Conservation (phyloP, 2,329 filamentous ascomycete genomes). For the Helminthosporium solani region DNA sequence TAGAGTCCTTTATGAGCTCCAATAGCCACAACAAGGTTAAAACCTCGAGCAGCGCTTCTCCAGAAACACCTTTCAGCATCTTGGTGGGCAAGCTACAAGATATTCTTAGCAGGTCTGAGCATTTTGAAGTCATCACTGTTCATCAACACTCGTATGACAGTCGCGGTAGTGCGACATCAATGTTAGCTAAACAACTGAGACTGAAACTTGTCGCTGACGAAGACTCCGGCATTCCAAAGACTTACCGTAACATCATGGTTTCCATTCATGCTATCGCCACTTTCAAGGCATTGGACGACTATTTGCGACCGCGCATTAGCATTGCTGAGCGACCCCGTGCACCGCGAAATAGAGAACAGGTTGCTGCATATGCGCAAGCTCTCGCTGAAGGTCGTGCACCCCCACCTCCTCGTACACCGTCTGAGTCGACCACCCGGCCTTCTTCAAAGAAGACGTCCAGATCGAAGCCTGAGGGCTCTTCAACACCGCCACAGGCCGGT, state of each 20-base stretch:
- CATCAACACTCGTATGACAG: constrained; percentile 91
- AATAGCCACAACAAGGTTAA: constrained; percentile 62
- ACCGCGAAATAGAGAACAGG: constrained; percentile 59
- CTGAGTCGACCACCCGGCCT: constrained; percentile 31
- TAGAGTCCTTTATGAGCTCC: constrained; percentile 88
- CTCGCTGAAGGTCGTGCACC: constrained; percentile 49
- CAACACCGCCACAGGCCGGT: constrained; percentile 50
- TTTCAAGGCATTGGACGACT: constrained; percentile 95
- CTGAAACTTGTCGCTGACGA: constrained; percentile 87
- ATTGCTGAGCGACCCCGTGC: constrained; percentile 71
- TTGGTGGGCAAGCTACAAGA: constrained; percentile 94
- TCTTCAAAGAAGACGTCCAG: constrained; percentile 33
- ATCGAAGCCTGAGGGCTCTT: constrained; percentile 30
- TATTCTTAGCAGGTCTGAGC: constrained; percentile 90
- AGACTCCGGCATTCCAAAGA: constrained; percentile 81
- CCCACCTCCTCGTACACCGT: constrained; percentile 40
- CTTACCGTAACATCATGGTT: constrained; percentile 94
- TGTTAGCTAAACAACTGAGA: constrained; percentile 94
- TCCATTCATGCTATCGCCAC: constrained; percentile 98
- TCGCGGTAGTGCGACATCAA: constrained; percentile 86
- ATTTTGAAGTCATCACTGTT: constrained; percentile 96
- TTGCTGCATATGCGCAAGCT: constrained; percentile 77
- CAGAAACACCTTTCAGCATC: constrained; percentile 82
- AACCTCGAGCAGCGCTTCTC: constrained; percentile 65
- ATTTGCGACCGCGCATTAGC: constrained; percentile 84